These are phyloP conservation scores for Cyclospora cayetanensis DNA, from an alignment of 169 alveolate genomes.

Conservation along the genomic window DNA sequence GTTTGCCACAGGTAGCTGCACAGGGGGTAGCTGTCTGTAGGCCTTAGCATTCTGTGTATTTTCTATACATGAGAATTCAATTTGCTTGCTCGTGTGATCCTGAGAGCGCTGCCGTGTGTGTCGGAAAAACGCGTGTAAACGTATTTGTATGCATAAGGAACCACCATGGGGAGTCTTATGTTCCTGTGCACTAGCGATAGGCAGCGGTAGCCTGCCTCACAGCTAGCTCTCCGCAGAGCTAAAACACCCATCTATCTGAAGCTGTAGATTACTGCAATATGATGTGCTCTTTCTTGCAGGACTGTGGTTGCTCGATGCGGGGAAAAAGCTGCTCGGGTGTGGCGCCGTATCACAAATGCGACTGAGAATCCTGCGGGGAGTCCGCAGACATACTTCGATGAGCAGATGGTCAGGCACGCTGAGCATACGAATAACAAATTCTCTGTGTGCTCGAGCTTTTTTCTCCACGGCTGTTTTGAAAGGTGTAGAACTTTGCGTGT, in stretches of 20 bases:
- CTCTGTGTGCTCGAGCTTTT: background rate
- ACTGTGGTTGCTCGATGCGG: constrained; percentile 53
- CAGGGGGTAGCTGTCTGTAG: no score
- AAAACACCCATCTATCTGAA: no score
- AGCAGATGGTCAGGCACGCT: constrained; percentile 25
- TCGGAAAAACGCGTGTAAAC: background rate
- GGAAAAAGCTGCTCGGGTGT: constrained; percentile 54
- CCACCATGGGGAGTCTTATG: no score
- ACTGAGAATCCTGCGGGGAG: background rate
- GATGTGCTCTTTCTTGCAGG: constrained; percentile 11
- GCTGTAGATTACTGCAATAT: background rate
- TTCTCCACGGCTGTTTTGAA: background rate
- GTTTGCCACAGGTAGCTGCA: no score
- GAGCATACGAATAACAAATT: background rate
- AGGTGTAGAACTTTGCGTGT: background rate
- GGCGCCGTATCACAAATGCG: constrained; percentile 20
- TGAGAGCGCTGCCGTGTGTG: background rate
- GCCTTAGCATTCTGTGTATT: no score
- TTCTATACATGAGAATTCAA: no score
- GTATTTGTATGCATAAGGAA: background rate
- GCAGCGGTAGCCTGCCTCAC: no score
- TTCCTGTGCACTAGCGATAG: background rate
- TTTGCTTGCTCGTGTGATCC: no score
- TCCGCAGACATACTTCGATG: background rate
- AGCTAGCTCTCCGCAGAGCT: no score